These are phyloP conservation scores for Pueraria montana DNA, from an alignment of 306 rosid genomes.

Conservation along the genomic window DNA sequence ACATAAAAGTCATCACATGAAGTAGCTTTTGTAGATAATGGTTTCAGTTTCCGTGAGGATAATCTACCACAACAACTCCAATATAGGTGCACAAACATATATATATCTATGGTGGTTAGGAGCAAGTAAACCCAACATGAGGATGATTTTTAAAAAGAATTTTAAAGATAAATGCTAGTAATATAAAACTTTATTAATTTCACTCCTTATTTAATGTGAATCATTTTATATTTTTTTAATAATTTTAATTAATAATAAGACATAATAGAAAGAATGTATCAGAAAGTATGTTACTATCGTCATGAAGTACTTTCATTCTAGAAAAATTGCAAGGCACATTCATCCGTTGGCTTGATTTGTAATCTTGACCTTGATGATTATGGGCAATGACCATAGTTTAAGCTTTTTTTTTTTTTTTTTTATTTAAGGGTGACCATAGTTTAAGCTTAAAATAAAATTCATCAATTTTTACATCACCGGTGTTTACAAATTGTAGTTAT, in stretches of 20 bases:
- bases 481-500: neutral
- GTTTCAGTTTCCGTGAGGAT: neutral
- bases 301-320: neutral
- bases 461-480: neutral
- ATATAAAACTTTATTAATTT: too few species aligned
- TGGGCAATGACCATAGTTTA: neutral
- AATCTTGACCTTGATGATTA: neutral
- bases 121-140: neutral
- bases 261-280: too few species aligned
- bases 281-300: too few species aligned
- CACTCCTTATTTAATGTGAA: too few species aligned
- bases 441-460: neutral
- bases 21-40: neutral
- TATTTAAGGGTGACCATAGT: neutral
- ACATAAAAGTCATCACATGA: neutral
- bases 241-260: too few species aligned
- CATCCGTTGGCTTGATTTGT: neutral
- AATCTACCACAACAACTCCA: slow-evolving; percentile 10
- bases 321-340: neutral
- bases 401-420: too few species aligned
- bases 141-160: neutral
- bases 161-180: neutral
- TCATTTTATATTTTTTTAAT: too few species aligned
- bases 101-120: neutral
- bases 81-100: neutral